Conservation (phyloP, 306 rosid genomes). For the Lathyrus aphaca region DNA sequence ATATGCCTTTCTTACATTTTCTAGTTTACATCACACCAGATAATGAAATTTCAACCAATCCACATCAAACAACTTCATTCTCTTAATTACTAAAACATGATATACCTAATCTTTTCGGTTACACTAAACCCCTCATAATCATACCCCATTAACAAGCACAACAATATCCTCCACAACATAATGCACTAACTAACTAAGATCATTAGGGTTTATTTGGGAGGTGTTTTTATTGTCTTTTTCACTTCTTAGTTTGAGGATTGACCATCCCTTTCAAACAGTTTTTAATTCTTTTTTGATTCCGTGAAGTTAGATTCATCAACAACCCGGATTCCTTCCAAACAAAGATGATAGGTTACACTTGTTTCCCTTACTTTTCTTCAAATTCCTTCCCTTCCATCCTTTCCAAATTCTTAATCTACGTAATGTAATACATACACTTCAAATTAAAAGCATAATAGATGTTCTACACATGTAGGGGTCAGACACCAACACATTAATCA, state of each 20-base stretch:
- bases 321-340: background rate
- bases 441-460: background rate
- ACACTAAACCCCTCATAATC: conserved; percentile 1
- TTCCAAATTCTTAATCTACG: background rate
- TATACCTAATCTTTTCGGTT: background rate
- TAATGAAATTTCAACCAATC: conserved; percentile 11
- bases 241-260: background rate
- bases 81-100: background rate
- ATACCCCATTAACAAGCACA: background rate
- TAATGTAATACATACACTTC: background rate
- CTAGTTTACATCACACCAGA: background rate
- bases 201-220: background rate
- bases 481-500: background rate
- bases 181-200: background rate
- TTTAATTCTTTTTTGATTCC: background rate
- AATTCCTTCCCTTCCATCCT: background rate
- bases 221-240: background rate
- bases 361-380: background rate
- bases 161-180: conserved; percentile 9
- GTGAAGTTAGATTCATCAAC: background rate
- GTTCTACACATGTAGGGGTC: background rate
- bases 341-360: background rate
- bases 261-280: background rate
- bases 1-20: background rate
- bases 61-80: background rate